A percentile compares a stretch with the other conserved stretches of the same genome.
These are phyloP conservation scores for Stereocaulon alpinum DNA, from an alignment of 495 filamentous ascomycete species.

Conservation along the genomic window DNA sequence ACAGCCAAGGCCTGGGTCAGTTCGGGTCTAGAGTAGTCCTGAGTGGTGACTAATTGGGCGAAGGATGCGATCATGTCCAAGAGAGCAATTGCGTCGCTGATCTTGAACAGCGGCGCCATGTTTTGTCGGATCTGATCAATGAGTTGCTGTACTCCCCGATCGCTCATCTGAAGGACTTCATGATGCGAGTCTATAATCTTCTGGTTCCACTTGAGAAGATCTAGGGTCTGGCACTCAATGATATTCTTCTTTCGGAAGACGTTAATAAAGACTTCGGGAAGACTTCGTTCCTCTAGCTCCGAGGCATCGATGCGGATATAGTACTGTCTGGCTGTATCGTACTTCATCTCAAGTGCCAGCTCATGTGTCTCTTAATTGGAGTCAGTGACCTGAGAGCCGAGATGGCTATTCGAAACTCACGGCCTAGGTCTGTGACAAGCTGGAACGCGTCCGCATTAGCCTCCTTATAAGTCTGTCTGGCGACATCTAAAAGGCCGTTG, in stretches of 20 bases:
- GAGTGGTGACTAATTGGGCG: conserved; percentile 61
- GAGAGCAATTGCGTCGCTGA: conserved; percentile 78
- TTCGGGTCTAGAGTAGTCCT: conserved; percentile 74
- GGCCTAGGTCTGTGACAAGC: conserved; percentile 53
- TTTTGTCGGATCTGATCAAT: conserved; percentile 55
- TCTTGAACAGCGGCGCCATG: conserved; percentile 59
- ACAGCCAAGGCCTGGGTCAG: conserved; percentile 67
- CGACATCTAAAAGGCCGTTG: conserved; percentile 78
- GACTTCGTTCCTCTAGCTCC: conserved; percentile 49
- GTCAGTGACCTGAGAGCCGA: neutral
- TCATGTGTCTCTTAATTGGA: conserved; percentile 43
- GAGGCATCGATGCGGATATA: conserved; percentile 58
- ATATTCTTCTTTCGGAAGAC: conserved; percentile 56
- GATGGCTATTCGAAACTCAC: conserved; percentile 27
- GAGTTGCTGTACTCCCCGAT: conserved; percentile 56
- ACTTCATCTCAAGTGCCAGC: conserved; percentile 56
- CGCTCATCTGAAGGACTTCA: conserved; percentile 69
- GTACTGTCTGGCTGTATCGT: conserved; percentile 66
- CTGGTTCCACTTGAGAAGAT: conserved; percentile 67
- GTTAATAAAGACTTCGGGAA: conserved; percentile 74
- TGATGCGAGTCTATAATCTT: conserved; percentile 66
- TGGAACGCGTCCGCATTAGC: conserved; percentile 64
- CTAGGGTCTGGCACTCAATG: conserved; percentile 77
- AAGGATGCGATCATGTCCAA: conserved; percentile 88
- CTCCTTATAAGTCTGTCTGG: conserved; percentile 78